Percentiles rank a stretch among this genome's conserved stretches.
These are phyloP conservation scores for Posidonia oceanica DNA, from an alignment of 116 monocot genomes.

Conservation along the genomic window DNA sequence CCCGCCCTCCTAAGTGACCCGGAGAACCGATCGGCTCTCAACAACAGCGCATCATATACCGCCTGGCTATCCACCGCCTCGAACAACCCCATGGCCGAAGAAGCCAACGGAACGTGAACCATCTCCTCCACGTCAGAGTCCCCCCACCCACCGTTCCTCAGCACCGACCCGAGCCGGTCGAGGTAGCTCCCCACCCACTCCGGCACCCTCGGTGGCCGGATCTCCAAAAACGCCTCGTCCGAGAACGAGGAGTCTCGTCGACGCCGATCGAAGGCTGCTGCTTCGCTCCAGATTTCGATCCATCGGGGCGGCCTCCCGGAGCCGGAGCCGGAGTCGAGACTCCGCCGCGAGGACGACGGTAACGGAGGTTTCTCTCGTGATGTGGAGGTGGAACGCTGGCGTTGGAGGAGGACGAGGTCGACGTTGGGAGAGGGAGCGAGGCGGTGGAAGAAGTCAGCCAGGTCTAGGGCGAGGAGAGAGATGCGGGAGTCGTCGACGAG, in stretches of 20 bases:
- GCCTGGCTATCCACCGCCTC: conserved; percentile 31
- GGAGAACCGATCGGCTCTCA: conserved; percentile 64
- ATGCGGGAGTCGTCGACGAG: conserved; percentile 55
- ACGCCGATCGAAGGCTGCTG: conserved; percentile 34
- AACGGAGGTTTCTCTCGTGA: background rate
- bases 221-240: conserved; percentile 21
- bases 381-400: conserved; percentile 8
- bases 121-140: conserved; percentile 65
- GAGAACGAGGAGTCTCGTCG: conserved; percentile 8
- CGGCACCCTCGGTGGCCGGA: conserved; percentile 17
- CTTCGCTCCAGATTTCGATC: conserved; percentile 98
- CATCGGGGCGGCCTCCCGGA: conserved; percentile 32
- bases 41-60: conserved; percentile 47
- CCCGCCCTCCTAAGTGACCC: conserved; percentile 63
- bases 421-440: conserved; percentile 7
- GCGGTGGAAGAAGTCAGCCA: conserved; percentile 60
- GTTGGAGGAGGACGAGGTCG: conserved; percentile 7
- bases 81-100: conserved; percentile 9
- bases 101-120: conserved; percentile 32
- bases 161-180: conserved; percentile 41
- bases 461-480: conserved; percentile 50
- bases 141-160: conserved; percentile 58
- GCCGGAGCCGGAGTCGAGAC: conserved; percentile 14
- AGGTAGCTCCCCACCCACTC: conserved; percentile 20
- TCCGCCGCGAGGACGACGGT: conserved; percentile 10